phyloP scores from a whole-genome alignment of 2,329 filamentous ascomycete species.

The Fusarium sacchari region DNA sequence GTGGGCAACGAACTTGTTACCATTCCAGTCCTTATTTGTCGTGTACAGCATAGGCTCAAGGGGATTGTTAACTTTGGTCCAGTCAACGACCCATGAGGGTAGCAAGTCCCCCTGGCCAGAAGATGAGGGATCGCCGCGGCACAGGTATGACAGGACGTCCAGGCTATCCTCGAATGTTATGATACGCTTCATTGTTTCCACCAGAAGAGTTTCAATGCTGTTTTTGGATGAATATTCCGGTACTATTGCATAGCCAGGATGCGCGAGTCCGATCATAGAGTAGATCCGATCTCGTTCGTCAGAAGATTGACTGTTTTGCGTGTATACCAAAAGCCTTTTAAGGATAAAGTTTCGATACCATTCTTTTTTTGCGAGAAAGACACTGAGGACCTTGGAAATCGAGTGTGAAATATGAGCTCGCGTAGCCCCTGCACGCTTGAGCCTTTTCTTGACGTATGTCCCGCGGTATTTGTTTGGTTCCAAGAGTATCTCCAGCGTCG shows the following conservation, averaged over 20 bases:
- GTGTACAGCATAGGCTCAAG: too few relatives aligned
- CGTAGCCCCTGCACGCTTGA: not conserved
- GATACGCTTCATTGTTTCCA: not conserved
- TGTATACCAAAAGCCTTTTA: not conserved
- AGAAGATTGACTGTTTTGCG: not conserved
- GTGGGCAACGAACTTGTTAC: too few relatives aligned
- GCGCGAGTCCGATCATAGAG: not conserved
- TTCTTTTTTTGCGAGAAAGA: not conserved
- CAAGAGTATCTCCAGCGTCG: not conserved
- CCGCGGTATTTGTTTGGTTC: not conserved
- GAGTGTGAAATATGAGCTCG: fast-evolving
- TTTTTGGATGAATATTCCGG: not conserved
- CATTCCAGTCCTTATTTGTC: too few relatives aligned
- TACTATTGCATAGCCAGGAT: not conserved
- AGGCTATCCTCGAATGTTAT: not conserved
- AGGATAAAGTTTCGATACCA: not conserved
- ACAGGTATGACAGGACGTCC: not conserved
- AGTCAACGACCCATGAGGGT: not conserved
- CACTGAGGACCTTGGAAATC: not conserved
- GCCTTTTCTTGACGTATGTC: not conserved
- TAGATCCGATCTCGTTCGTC: not conserved
- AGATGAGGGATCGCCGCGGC: fast-evolving
- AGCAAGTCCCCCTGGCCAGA: fast-evolving
- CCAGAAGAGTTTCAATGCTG: fast-evolving
- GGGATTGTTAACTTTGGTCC: too few relatives aligned